These are phyloP conservation scores for Brettanomyces naardenensis DNA, from an alignment of 805 yeast species.

Conservation along the genomic window DNA sequence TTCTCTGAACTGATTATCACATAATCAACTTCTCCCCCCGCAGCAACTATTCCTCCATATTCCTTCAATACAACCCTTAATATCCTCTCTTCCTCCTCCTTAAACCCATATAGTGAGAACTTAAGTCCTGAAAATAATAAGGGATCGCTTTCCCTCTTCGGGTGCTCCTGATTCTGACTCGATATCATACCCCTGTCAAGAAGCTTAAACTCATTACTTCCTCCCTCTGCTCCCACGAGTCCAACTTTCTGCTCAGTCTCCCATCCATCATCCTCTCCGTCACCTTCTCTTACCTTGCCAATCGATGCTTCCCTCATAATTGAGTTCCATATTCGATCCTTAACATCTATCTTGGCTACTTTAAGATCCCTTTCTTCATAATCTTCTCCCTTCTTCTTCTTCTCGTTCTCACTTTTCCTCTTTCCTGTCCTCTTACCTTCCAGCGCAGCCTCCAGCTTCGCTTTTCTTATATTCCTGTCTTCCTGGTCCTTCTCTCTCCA, in stretches of 20 bases:
- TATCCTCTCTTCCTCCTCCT: constrained; percentile 10
- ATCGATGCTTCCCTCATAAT: constrained; percentile 14
- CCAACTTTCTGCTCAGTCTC: background rate
- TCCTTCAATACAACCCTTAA: constrained; percentile 17
- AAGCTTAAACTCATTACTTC: constrained; percentile 1
- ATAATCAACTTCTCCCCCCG: constrained; percentile 5
- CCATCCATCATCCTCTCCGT: background rate
- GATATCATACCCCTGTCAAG: background rate
- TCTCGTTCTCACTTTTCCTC: background rate
- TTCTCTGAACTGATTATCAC: constrained; percentile 15
- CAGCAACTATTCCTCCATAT: constrained; percentile 16
- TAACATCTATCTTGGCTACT: constrained; percentile 16
- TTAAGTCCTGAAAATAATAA: constrained; percentile 12
- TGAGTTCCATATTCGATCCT: constrained; percentile 18
- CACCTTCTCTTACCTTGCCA: background rate
- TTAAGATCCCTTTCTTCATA: constrained; percentile 18
- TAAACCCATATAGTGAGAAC: constrained; percentile 16
- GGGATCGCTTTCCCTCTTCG: background rate
- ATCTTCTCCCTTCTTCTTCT: constrained; percentile 1
- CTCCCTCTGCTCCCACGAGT: background rate
- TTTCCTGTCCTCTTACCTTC: background rate
- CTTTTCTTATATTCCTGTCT: background rate
- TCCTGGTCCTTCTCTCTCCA: constrained; percentile 8
- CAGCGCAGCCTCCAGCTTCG: background rate
- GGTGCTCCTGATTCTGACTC: background rate